Evolutionary conservation across 208 protist species (phyloP).

Genomic region (Plasmodiophora brassicae): DNA sequence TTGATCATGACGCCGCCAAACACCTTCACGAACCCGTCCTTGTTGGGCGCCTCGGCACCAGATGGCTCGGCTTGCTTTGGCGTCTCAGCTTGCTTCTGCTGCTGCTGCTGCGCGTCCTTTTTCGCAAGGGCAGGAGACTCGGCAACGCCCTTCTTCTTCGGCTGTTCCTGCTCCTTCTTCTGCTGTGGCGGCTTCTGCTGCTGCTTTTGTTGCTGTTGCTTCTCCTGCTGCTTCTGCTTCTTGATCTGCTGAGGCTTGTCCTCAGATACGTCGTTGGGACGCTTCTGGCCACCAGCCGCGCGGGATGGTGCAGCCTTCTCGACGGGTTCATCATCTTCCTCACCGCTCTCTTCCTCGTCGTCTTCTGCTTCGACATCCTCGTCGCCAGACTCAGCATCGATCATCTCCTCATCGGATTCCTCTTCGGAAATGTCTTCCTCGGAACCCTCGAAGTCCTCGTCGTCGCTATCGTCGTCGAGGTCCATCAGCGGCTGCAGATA

Average conservation of each 20-base stretch:
- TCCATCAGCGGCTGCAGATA: not conserved
- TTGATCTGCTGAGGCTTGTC: not conserved
- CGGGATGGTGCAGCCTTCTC: not conserved
- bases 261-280: not conserved
- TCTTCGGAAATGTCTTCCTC: not conserved
- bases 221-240: not conserved
- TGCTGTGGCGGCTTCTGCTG: not conserved
- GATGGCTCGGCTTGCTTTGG: not conserved
- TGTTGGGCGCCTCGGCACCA: not conserved
- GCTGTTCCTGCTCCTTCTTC: not conserved
- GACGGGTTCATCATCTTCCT: not conserved
- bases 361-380: not conserved
- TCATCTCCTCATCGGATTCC: not conserved
- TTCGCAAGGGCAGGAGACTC: not conserved
- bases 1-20: conserved; percentile 18
- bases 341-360: not conserved
- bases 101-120: not conserved
- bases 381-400: not conserved
- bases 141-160: not conserved
- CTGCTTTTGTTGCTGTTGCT: not conserved
- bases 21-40: not conserved
- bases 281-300: not conserved
- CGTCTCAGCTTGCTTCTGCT: not conserved
- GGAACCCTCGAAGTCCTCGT: too few relatives aligned
- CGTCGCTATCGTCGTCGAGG: not conserved